Conservation (phyloP, 345 rosid species). For the Corymbia maculata region DNA sequence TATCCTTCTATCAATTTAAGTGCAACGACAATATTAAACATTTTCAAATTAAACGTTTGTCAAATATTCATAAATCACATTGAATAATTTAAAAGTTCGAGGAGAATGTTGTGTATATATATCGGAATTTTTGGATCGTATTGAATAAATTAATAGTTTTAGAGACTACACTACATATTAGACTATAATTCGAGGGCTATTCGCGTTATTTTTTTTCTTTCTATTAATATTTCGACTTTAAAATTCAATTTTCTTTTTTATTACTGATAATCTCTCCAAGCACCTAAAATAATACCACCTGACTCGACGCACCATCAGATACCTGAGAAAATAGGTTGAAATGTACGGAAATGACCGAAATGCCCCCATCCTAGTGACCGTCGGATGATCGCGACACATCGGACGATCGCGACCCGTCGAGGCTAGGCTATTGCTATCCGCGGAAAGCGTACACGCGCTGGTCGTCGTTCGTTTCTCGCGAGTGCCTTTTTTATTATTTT, state of each 20-base stretch:
- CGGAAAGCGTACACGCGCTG: neutral
- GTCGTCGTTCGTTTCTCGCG: accelerated
- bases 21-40: too few species aligned
- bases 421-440: neutral
- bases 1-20: too few species aligned
- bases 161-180: too few species aligned
- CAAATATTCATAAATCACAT: accelerated
- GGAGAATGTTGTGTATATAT: too few species aligned
- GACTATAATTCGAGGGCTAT: accelerated
- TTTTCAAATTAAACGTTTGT: too few species aligned
- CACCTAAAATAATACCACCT: accelerated
- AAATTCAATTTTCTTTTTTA: too few species aligned
- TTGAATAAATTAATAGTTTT: too few species aligned
- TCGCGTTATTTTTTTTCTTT: accelerated
- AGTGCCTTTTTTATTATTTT: neutral
- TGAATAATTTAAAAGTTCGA: too few species aligned
- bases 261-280: accelerated
- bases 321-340: neutral
- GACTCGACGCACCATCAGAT: too few species aligned
- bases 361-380: neutral
- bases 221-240: neutral
- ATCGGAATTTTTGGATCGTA: too few species aligned
- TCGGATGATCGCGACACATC: neutral
- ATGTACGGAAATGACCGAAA: neutral
- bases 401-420: neutral